Evolutionary conservation across 2,329 filamentous ascomycete species (phyloP), one percentile per base, ranked within the genome.

Genomic region (Ceratocystis destructans): DNA sequence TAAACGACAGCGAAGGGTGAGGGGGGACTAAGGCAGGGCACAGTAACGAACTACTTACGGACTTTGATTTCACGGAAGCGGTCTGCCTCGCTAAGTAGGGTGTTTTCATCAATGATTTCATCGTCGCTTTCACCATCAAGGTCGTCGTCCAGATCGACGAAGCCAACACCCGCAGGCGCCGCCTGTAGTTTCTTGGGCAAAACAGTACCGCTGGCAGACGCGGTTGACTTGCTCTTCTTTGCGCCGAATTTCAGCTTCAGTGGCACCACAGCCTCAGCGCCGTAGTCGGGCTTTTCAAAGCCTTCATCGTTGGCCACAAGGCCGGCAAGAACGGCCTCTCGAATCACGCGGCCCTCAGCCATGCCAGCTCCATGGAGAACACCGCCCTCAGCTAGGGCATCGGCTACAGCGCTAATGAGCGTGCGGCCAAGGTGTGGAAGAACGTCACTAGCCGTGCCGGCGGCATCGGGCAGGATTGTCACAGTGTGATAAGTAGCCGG

Each of bases 101-200:
- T 86, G 72, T 96, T 88, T 75, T 97, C 94, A 73, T 97, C 91
- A 70, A 99, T 94, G 65, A 96, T 77, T 66, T 95, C 92, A 70
- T 95, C 90, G 71, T 91, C 88, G 59, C 82, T 82, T 66, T 82
- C 78, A 55, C 80, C 80, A 68, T 83, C 82, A 64, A 82, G 72
- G 73, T 78, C 68, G 66, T 86, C 83, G 71, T 79, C 81, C 70
- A 84, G 83, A 72, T 87, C 84, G 33, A 88, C 82, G 69, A 87
- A 87, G n/a, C 85, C 86, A 6, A 89, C 83, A 22, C 83, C 84
- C 31, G 78, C 76, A 17, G 81, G 79, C 69, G 77, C 77, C 2
- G 74, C 64, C 37, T 64, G 48, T 37, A 80, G 66, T 17, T 64
- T 57, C 59, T 68, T 68, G 17, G 62, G 44, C 10, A 62, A 61